Conservation (phyloP, 495 filamentous ascomycete genomes). For the Penicillium daleae region DNA sequence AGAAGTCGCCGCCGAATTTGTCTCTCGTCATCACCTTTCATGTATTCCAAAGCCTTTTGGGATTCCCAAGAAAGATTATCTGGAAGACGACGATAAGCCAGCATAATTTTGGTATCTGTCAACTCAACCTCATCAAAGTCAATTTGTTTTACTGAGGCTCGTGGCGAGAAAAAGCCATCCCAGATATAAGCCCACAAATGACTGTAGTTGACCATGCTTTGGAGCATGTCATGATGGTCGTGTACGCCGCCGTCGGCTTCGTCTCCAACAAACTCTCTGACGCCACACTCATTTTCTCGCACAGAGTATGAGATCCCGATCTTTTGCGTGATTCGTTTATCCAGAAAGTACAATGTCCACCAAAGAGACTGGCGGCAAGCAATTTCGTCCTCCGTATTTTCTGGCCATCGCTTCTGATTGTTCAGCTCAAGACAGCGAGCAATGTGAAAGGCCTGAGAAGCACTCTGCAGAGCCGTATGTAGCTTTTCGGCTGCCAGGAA, state of each 20-base stretch:
- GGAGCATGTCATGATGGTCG: constrained; percentile 5
- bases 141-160: neutral
- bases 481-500: constrained; percentile 1
- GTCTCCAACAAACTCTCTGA: constrained; percentile 3
- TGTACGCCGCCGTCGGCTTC: neutral
- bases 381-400: neutral
- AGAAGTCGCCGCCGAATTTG: constrained; percentile 2
- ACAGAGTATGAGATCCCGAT: constrained; percentile 9
- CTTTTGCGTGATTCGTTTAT: constrained; percentile 10
- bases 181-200: constrained; percentile 16
- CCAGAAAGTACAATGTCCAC: constrained; percentile 20
- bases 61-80: neutral
- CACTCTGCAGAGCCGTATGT: neutral
- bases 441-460: neutral
- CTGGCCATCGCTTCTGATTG: constrained; percentile 1
- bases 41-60: neutral
- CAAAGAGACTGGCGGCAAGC: constrained; percentile 10
- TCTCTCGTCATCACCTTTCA: neutral
- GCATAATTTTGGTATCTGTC: constrained; percentile 16
- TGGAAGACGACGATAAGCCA: constrained; percentile 1
- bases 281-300: constrained; percentile 10
- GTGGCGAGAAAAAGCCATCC: constrained; percentile 15
- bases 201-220: neutral
- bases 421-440: constrained; percentile 3
- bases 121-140: constrained; percentile 15